Evolutionary conservation across 371 early-diverging fungal species (phyloP), one percentile per base, ranked within the genome.

Genomic region (Capniomyces stellatus): DNA sequence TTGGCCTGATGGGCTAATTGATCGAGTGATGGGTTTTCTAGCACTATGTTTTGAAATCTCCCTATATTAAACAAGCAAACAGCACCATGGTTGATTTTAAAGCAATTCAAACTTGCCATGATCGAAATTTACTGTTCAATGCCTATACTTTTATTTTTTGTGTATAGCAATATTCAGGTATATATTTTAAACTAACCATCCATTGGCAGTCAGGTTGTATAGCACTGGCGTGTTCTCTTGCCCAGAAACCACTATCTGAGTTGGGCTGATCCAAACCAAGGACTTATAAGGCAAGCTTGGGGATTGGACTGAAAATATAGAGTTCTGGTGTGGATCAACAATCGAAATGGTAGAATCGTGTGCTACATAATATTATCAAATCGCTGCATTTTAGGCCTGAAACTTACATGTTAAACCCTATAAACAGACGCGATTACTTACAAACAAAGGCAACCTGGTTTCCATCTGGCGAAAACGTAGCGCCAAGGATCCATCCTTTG

Each of bases 401-500:
- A n/a, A n/a, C n/a, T n/a, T n/a, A n/a, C n/a, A n/a, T n/a, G n/a
- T n/a, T n/a, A n/a, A n/a, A n/a, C n/a, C n/a, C n/a, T n/a, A n/a
- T n/a, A n/a, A n/a, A n/a, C n/a, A n/a, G n/a, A 35, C 15, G 35
- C 6, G 27, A 8, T n/a, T 24, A 49, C 49, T 49, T 25, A 49
- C 49, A 6, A 15, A 78, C 75, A 73, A 83, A 92, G 10, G 89
- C 97, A n/a, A 96, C 61, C 1, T 75, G 67, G 57, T 92, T 82
- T 46, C 95, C 94, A 50, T 75, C 79, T 27, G 97, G 95, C 25
- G 92, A 87, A 62, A 96, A 96, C 0, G 88, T 82, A 3, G 93
- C 87, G 46, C 78, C 68, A 62, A 93, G 95, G 23, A 94, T 82
- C 95, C 95, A 96, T 40, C 94, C 95, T 54, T 87, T 82, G 43